Evolutionary conservation across 345 rosid genomes (phyloP).

Genomic region (Camelina laxa): DNA sequence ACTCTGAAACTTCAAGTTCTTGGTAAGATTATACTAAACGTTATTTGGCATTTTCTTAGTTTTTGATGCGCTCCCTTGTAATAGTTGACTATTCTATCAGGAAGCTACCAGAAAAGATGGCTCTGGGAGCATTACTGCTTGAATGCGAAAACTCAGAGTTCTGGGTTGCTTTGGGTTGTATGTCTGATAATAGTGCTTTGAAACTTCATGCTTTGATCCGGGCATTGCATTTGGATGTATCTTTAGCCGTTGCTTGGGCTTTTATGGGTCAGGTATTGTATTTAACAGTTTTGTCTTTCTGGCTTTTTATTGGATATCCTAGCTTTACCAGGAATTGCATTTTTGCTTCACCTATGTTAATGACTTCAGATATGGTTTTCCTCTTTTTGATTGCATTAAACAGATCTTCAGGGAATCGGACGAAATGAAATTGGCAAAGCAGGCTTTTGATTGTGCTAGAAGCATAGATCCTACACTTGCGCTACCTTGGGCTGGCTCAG

Average conservation of each 20-base stretch:
- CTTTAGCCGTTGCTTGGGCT: conserved; percentile 90
- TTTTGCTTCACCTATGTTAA: conserved; percentile 16
- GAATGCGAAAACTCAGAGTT: conserved; percentile 80
- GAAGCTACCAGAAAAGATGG: conserved; percentile 90
- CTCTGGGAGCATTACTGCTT: conserved; percentile 78
- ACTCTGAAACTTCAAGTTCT: conserved; percentile 44
- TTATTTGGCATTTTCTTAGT: conserved; percentile 33
- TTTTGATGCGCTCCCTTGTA: conserved; percentile 30
- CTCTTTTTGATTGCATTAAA: conserved; percentile 34
- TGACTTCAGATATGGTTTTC: not conserved
- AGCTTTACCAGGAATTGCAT: conserved; percentile 2
- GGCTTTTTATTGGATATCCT: conserved; percentile 9
- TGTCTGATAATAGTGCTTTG: conserved; percentile 69
- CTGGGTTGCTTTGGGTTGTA: conserved; percentile 90
- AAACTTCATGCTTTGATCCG: conserved; percentile 86
- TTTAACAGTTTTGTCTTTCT: conserved; percentile 1
- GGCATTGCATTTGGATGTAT: conserved; percentile 88
- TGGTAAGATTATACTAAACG: conserved; percentile 58
- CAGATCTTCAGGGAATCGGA: conserved; percentile 77
- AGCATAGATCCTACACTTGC: conserved; percentile 97
- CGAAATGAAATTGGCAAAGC: conserved; percentile 73
- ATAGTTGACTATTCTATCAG: conserved; percentile 58
- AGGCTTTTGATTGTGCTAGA: conserved; percentile 94
- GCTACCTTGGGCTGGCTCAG: conserved; percentile 98
- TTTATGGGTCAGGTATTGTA: conserved; percentile 83